A percentile compares a stretch with the other conserved stretches of the same genome.
phyloP scores from a whole-genome alignment of 2,329 filamentous ascomycete genomes.

The Neonectria coccinea region DNA sequence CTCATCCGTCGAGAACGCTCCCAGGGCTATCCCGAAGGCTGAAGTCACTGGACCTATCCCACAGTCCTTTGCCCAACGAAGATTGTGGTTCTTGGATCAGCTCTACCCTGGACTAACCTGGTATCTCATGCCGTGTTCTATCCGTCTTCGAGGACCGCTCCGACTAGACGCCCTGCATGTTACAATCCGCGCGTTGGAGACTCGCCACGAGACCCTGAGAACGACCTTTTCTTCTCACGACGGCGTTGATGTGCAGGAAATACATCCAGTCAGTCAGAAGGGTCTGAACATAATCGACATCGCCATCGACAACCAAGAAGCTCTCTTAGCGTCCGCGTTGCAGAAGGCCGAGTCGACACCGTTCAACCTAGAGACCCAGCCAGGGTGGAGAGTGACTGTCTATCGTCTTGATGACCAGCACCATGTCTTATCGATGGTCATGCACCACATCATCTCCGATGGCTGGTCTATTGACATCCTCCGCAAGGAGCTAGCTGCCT shows the following conservation, averaged over 20 bases:
- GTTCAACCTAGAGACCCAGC: constrained; percentile 24
- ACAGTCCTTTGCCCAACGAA: constrained; percentile 35
- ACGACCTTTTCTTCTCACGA: constrained; percentile 29
- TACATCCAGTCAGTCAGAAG: constrained; percentile 11
- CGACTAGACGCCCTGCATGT: constrained; percentile 13
- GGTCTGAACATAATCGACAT: constrained; percentile 16
- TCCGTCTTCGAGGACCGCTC: constrained; percentile 27
- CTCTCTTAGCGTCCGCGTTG: background rate
- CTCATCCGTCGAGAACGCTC: constrained; percentile 15
- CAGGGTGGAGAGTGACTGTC: constrained; percentile 27
- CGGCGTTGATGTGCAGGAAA: constrained; percentile 14
- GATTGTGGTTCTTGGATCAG: constrained; percentile 38
- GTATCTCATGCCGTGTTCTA: constrained; percentile 32
- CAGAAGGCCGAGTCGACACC: constrained; percentile 19
- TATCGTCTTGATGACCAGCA: constrained; percentile 11
- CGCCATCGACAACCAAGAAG: background rate
- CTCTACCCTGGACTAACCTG: constrained; percentile 30
- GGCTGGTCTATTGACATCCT: constrained; percentile 35
- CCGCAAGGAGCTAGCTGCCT: constrained; percentile 21
- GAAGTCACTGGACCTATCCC: constrained; percentile 13
- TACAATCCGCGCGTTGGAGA: constrained; percentile 31
- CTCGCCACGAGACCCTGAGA: constrained; percentile 1
- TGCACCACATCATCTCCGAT: constrained; percentile 40
- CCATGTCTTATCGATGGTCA: constrained; percentile 29
- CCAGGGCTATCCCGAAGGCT: background rate